Percentiles rank a stretch among this genome's conserved stretches.
These are phyloP conservation scores for Syzygium malaccense DNA, from an alignment of 441 rosid genomes.

Conservation along the genomic window DNA sequence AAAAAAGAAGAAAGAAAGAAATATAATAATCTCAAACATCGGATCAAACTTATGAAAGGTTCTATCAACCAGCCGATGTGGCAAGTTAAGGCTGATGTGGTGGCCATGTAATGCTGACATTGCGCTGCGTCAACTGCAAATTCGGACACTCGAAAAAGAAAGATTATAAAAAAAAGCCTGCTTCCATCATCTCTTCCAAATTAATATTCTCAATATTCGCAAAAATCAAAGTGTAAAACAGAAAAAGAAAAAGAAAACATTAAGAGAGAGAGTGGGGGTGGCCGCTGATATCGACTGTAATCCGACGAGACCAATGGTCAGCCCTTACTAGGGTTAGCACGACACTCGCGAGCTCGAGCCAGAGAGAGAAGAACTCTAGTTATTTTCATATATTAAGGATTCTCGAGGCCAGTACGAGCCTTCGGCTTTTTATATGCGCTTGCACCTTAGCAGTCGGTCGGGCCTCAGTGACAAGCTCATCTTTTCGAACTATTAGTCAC, in stretches of 20 bases:
- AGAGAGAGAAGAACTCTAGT: not conserved
- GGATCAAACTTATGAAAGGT: not conserved
- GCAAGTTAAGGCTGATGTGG: not conserved
- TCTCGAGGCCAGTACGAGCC: accelerated
- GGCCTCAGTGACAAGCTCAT: not conserved
- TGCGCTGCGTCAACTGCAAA: not conserved
- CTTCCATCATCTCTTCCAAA: too few relatives aligned
- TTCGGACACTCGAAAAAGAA: not conserved
- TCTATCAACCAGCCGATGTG: not conserved
- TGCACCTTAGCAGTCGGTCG: not conserved
- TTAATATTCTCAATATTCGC: too few relatives aligned
- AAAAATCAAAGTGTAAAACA: not conserved
- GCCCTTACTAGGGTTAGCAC: not conserved
- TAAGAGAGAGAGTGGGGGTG: not conserved
- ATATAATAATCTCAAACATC: not conserved
- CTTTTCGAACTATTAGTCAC: not conserved
- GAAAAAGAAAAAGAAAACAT: not conserved
- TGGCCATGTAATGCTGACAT: not conserved
- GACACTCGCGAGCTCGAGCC: not conserved
- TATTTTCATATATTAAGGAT: not conserved
- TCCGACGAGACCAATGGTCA: not conserved
- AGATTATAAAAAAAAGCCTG: not conserved
- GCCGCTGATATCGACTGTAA: not conserved
- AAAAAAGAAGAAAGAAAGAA: not conserved
- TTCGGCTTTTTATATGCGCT: not conserved